phyloP scores from a whole-genome alignment of 2,329 filamentous ascomycete species.

The Fusarium concolor region DNA sequence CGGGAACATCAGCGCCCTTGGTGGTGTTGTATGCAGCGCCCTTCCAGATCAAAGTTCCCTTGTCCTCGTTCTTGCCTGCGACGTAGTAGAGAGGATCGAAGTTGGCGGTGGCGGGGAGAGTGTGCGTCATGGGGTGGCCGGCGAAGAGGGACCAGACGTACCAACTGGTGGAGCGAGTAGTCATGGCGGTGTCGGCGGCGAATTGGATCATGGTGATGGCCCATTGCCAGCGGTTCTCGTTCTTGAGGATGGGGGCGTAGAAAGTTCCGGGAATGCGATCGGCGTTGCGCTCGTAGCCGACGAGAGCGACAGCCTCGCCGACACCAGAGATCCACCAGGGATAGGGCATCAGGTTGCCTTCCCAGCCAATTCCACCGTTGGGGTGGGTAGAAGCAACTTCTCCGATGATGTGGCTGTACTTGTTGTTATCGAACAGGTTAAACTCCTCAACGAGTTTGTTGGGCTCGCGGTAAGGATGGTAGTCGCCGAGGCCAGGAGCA shows the following conservation, averaged over 20 bases:
- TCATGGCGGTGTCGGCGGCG: conserved; percentile 60
- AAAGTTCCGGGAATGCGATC: conserved; percentile 67
- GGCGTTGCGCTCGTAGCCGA: conserved; percentile 73
- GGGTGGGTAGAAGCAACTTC: conserved; percentile 65
- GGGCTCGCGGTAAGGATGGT: conserved; percentile 64
- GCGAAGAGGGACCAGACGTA: conserved; percentile 63
- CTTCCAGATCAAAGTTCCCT: conserved; percentile 61
- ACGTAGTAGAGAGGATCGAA: conserved; percentile 64
- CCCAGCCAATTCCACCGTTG: conserved; percentile 63
- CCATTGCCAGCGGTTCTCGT: conserved; percentile 64
- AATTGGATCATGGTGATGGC: conserved; percentile 63
- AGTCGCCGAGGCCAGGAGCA: conserved; percentile 58
- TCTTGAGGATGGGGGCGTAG: conserved; percentile 63
- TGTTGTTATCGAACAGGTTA: conserved; percentile 64
- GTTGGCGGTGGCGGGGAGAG: conserved; percentile 56
- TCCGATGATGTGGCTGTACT: conserved; percentile 54
- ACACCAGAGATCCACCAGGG: conserved; percentile 70
- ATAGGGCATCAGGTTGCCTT: conserved; percentile 58
- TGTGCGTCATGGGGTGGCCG: conserved; percentile 58
- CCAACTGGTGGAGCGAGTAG: conserved; percentile 63
- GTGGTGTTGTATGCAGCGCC: conserved; percentile 65
- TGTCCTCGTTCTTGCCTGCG: conserved; percentile 58
- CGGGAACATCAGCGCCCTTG: conserved; percentile 56
- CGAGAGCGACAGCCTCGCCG: conserved; percentile 72
- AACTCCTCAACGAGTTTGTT: conserved; percentile 63